These are phyloP conservation scores for Terfezia boudieri DNA, from an alignment of 495 filamentous ascomycete genomes.

Conservation along the genomic window DNA sequence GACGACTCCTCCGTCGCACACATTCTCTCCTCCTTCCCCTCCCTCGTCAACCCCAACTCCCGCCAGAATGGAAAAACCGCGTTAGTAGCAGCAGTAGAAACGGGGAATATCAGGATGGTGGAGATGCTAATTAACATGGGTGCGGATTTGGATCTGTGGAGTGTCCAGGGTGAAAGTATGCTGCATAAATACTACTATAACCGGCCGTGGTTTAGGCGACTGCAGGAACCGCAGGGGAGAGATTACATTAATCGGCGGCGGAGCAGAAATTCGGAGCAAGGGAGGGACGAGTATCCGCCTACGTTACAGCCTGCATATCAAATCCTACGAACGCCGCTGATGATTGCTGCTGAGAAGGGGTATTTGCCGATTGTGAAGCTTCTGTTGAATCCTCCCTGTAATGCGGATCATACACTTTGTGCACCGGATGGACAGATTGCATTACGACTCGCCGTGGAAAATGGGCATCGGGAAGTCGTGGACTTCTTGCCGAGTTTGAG, in stretches of 20 bases:
- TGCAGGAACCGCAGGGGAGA: background rate
- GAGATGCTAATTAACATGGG: slow-evolving; percentile 4
- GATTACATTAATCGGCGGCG: background rate
- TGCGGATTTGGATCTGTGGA: slow-evolving; percentile 7
- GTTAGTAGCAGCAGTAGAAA: background rate
- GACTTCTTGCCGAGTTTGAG: slow-evolving; percentile 10
- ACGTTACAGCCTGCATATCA: background rate
- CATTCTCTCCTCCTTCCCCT: background rate
- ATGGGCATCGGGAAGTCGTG: slow-evolving; percentile 12
- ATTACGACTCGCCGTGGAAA: slow-evolving; percentile 10
- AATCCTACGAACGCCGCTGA: slow-evolving; percentile 6
- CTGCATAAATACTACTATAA: background rate
- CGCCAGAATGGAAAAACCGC: background rate
- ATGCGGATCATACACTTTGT: slow-evolving; percentile 11
- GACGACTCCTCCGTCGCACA: background rate
- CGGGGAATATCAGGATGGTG: slow-evolving; percentile 1
- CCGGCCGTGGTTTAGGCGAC: background rate
- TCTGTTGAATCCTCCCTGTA: slow-evolving; percentile 9
- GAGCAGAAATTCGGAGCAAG: background rate
- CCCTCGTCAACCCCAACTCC: background rate
- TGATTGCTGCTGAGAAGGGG: slow-evolving; percentile 4
- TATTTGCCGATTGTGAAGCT: slow-evolving; percentile 3
- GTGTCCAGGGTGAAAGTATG: background rate
- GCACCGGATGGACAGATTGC: slow-evolving; percentile 18
- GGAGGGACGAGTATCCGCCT: background rate